Base-by-base conservation (phyloP, 306 rosid genomes). In the Sicyos baderoa region DNA sequence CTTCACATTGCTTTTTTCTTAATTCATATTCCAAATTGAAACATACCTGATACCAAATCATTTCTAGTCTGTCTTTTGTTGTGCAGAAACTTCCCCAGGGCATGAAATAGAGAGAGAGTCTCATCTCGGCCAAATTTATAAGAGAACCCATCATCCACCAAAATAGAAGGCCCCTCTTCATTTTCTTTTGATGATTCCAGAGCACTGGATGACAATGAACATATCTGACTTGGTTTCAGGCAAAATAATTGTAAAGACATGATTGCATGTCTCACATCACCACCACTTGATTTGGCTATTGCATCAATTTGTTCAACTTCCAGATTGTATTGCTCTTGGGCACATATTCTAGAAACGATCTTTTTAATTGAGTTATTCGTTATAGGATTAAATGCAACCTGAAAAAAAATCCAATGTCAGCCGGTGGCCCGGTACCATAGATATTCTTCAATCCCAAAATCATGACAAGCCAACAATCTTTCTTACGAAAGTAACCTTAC, bases 181-280 rank as follows among this genome's bases (percentile, higher is more conserved):
- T 78, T 70, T 19, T 74, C 84, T 77, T 83, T 75, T 3, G 58
- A 74, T 65, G 68, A 55, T 44, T 40, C 48, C 6, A 57, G 75
- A 71, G 18, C 55, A 52, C 76, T 59, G 9, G 67, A 23, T 23
- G 68, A 77, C 76, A 84, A 81, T 71, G 86, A 84, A 72, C 54
- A 79, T 79, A 54, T 49, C 53, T 67, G 83, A 81, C 76, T 73
- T 29, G 78, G 91, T 72, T 89, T 86, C 76, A 87, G 68, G 80
- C 83, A 86, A 80, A 86, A 89, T 74, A 87, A 93, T 77, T 93
- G 96, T 67, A 88, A 79, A 8, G 96, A 93, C 67, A 91, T 84
- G 72, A 93, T 86, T 76, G 98, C 97, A 79, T 93, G 90, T 72
- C 98, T 84, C 75, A 93, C 82, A 80, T 93, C 98, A 82, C 98